These are phyloP conservation scores for Entomophthora muscae DNA, from an alignment of 371 early-diverging fungal species.

Conservation along the genomic window DNA sequence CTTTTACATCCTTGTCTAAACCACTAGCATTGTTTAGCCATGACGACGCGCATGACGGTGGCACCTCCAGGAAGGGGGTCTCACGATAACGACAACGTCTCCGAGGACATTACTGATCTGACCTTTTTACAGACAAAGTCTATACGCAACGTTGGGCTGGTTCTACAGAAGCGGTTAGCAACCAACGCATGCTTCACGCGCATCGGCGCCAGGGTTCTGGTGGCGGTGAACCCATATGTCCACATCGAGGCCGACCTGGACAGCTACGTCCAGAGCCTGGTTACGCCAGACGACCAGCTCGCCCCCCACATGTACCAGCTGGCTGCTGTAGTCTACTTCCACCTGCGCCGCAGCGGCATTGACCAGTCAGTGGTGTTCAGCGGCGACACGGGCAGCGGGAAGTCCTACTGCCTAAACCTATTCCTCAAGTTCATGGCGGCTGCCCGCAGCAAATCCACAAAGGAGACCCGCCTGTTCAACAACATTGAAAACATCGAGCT, in stretches of 20 bases:
- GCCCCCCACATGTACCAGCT: constrained; percentile 41
- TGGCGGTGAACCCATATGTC: constrained; percentile 29
- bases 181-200: constrained; percentile 39
- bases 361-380: constrained; percentile 64
- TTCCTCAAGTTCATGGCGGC: constrained; percentile 49
- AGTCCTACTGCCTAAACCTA: constrained; percentile 45
- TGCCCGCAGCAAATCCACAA: constrained; percentile 41
- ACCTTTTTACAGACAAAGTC: too few species aligned
- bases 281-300: constrained; percentile 10
- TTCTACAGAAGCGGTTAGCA: constrained; percentile 33
- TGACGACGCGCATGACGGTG: too few species aligned
- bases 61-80: too few species aligned
- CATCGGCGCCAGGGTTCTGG: constrained; percentile 34
- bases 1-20: too few species aligned
- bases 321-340: constrained; percentile 45
- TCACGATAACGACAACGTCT: too few species aligned
- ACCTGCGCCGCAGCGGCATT: constrained; percentile 65
- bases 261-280: constrained; percentile 20
- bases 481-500: constrained; percentile 50
- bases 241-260: constrained; percentile 25
- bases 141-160: constrained; percentile 25
- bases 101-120: too few species aligned
- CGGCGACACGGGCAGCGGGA: constrained; percentile 82
- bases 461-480: constrained; percentile 58
- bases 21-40: too few species aligned